phyloP scores from a whole-genome alignment of 2,329 filamentous ascomycete genomes.

The Fusarium ramigenum region DNA sequence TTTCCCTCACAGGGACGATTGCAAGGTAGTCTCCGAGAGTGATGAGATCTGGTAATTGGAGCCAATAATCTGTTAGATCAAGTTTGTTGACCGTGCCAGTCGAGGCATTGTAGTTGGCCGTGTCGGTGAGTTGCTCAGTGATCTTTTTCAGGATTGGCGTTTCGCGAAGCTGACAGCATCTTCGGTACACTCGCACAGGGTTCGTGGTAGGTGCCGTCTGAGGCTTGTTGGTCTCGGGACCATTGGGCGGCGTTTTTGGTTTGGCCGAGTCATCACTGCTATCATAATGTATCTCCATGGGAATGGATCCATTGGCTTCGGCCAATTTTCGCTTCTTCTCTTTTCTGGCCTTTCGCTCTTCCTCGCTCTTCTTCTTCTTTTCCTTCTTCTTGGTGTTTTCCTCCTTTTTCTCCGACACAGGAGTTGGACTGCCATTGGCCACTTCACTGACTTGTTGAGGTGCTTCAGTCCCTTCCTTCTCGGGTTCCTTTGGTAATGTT shows the following conservation, averaged over 20 bases:
- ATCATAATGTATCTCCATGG: constrained; percentile 82
- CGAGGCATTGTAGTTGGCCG: constrained; percentile 70
- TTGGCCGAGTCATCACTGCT: constrained; percentile 67
- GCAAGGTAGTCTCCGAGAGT: constrained; percentile 95
- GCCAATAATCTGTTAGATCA: constrained; percentile 83
- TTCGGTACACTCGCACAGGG: constrained; percentile 88
- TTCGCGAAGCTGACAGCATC: constrained; percentile 93
- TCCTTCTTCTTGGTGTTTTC: constrained; percentile 79
- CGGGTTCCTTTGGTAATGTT: constrained; percentile 51
- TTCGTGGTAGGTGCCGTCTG: constrained; percentile 78
- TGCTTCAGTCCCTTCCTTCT: constrained; percentile 47
- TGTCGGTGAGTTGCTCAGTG: constrained; percentile 83
- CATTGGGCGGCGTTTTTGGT: constrained; percentile 24
- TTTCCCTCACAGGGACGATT: constrained; percentile 87
- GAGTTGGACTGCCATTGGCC: constrained; percentile 34
- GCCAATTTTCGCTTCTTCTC: constrained; percentile 87
- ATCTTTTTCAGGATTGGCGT: constrained; percentile 92
- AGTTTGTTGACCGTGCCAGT: constrained; percentile 83
- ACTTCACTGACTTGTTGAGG: constrained; percentile 41
- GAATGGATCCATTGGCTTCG: constrained; percentile 86
- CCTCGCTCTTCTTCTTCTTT: constrained; percentile 95
- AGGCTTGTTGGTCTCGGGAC: constrained; percentile 39
- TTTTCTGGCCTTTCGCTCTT: constrained; percentile 90
- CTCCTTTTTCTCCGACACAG: constrained; percentile 47
- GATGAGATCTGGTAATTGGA: constrained; percentile 83